phyloP scores from a whole-genome alignment of 805 yeast genomes.

The Starmerella geochares region DNA sequence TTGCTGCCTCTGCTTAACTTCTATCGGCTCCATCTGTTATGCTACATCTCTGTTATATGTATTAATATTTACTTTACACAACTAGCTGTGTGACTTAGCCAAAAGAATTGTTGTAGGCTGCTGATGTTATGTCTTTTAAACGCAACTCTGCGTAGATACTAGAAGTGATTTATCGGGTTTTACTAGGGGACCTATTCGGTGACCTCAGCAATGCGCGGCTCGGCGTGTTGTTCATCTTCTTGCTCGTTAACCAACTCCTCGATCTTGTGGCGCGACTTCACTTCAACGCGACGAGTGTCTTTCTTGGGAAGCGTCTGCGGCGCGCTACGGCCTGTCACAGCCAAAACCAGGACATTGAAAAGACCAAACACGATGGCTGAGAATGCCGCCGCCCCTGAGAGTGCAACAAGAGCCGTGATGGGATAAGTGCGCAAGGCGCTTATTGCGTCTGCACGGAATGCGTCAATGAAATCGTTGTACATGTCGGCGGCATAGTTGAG shows the following conservation, averaged over 20 bases:
- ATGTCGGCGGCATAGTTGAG: slow-evolving; percentile 27
- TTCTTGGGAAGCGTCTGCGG: slow-evolving; percentile 5
- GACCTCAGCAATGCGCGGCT: not conserved
- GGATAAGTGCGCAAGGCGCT: slow-evolving; percentile 33
- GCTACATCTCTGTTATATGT: not conserved
- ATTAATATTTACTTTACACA: not conserved
- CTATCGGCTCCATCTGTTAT: not conserved
- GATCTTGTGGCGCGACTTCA: slow-evolving; percentile 6
- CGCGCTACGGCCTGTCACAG: slow-evolving; percentile 16
- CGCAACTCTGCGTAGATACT: too few species aligned
- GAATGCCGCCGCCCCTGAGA: slow-evolving; percentile 23
- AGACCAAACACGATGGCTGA: slow-evolving; percentile 27
- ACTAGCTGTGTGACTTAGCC: too few species aligned
- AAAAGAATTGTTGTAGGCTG: too few species aligned
- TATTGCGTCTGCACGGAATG: slow-evolving; percentile 29
- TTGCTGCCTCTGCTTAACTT: slow-evolving; percentile 3
- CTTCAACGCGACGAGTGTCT: slow-evolving; percentile 5
- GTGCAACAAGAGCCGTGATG: slow-evolving; percentile 29
- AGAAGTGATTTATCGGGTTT: too few species aligned
- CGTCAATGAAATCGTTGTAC: slow-evolving; percentile 27
- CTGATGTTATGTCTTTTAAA: too few species aligned
- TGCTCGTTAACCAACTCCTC: not conserved
- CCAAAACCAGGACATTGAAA: slow-evolving; percentile 21
- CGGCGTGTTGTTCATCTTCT: too few species aligned
- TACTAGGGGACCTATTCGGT: not conserved